Evolutionary conservation across 2,329 filamentous ascomycete genomes (phyloP).

Genomic region (Diaporthe velutina): DNA sequence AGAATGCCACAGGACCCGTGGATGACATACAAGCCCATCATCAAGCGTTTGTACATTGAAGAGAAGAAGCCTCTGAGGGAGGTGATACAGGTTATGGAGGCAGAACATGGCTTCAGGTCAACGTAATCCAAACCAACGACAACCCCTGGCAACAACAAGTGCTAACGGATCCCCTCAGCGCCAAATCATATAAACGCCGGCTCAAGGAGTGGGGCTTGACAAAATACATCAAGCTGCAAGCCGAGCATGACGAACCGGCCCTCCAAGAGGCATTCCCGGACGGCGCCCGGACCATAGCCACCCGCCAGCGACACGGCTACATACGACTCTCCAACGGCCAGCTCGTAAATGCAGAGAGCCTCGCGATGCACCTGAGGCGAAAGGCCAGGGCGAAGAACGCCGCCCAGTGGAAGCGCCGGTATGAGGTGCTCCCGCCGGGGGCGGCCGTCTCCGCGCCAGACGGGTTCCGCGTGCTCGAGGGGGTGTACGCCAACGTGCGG

Average conservation of each 20-base stretch:
- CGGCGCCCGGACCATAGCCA: not conserved
- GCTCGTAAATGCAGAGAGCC: not conserved
- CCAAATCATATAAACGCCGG: constrained; percentile 3
- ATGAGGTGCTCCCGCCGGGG: not conserved
- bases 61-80: not conserved
- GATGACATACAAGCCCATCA: not conserved
- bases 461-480: constrained; percentile 3
- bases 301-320: not conserved
- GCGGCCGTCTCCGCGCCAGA: not conserved
- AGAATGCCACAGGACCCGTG: not conserved
- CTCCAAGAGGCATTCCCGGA: not conserved
- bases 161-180: not conserved
- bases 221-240: constrained; percentile 1
- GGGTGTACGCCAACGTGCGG: not conserved
- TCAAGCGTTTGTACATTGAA: not conserved
- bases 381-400: not conserved
- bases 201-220: not conserved
- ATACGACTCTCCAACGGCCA: not conserved
- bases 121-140: not conserved
- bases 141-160: not conserved
- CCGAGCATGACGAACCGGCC: not conserved
- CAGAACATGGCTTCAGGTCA: constrained; percentile 3
- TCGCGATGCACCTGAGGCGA: constrained; percentile 6
- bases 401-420: not conserved
- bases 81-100: not conserved